Evolutionary conservation across 2,329 filamentous ascomycete species (phyloP).

Genomic region (Drechslera avenae): DNA sequence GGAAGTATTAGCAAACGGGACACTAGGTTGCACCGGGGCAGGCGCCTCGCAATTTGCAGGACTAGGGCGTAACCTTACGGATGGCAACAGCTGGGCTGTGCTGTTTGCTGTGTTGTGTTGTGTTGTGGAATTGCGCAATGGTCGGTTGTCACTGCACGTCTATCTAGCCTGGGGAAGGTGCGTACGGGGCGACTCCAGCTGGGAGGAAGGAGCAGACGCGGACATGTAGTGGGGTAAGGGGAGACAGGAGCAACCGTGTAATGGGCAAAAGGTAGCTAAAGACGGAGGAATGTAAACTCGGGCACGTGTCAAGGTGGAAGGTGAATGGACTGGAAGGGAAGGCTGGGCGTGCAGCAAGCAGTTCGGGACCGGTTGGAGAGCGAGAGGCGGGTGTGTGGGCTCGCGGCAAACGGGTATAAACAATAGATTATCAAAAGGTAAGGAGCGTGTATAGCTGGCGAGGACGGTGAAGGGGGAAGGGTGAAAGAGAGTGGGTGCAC

Average conservation of each 20-base stretch:
- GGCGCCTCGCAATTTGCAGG: conserved; percentile 1
- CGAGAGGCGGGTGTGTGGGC: conserved; percentile 8
- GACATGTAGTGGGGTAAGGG: conserved; percentile 33
- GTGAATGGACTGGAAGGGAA: conserved; percentile 1
- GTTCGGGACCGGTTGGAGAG: not conserved
- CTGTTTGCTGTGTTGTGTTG: not conserved
- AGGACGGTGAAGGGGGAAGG: not conserved
- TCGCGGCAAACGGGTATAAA: conserved; percentile 24
- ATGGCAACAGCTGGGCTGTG: conserved; percentile 1
- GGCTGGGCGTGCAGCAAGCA: conserved; percentile 8
- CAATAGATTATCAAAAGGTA: conserved; percentile 26
- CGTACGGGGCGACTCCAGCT: conserved; percentile 9
- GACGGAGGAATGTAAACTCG: conserved; percentile 3
- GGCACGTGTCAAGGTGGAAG: not conserved
- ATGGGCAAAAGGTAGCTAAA: not conserved
- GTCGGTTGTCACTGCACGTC: not conserved
- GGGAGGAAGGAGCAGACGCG: conserved; percentile 24
- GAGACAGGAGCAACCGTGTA: not conserved
- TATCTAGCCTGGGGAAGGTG: conserved; percentile 6
- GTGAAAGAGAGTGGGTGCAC: conserved; percentile 31
- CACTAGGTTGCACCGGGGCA: not conserved
- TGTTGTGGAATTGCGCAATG: not conserved
- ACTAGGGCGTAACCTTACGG: conserved; percentile 22
- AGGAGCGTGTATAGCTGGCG: conserved; percentile 32
- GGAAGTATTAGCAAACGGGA: conserved; percentile 22